Evolutionary conservation across 352 stramenopile species (phyloP).

Genomic region (Globisporangium polare): DNA sequence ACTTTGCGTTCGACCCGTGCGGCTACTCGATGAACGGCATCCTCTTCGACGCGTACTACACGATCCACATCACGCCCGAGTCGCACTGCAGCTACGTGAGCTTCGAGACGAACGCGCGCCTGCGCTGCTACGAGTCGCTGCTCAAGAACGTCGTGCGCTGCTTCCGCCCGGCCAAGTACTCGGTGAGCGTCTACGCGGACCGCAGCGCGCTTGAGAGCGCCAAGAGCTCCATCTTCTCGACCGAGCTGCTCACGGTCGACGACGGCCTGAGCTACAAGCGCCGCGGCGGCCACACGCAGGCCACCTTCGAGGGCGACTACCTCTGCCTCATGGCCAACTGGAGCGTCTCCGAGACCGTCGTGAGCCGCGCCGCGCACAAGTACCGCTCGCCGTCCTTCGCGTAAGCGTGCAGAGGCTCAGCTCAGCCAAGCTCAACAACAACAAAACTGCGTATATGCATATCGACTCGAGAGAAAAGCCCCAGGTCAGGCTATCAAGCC

Average conservation of each 20-base stretch:
- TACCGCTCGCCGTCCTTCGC: conserved; percentile 75
- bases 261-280: conserved; percentile 80
- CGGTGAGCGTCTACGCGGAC: conserved; percentile 97
- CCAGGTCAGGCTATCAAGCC: no score
- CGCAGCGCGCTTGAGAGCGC: conserved; percentile 58
- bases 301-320: conserved; percentile 84
- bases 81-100: conserved; percentile 95
- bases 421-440: no score
- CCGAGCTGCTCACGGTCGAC: conserved; percentile 65
- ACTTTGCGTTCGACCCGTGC: conserved; percentile 98
- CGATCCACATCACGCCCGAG: conserved; percentile 99
- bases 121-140: conserved; percentile 86
- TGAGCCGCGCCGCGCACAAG: conserved; percentile 57
- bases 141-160: conserved; percentile 97
- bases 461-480: no score
- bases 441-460: no score
- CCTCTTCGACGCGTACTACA: conserved; percentile 97
- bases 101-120: conserved; percentile 97
- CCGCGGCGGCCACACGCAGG: conserved; percentile 78
- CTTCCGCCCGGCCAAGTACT: conserved; percentile 97
- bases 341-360: conserved; percentile 34
- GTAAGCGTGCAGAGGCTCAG: conserved; percentile 17
- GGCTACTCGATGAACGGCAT: conserved; percentile 99
- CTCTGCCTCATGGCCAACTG: conserved; percentile 84
- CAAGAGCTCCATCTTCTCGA: conserved; percentile 75